Conservation (phyloP, 352 stramenopile genomes). For the Phytophthora uliginosa region DNA sequence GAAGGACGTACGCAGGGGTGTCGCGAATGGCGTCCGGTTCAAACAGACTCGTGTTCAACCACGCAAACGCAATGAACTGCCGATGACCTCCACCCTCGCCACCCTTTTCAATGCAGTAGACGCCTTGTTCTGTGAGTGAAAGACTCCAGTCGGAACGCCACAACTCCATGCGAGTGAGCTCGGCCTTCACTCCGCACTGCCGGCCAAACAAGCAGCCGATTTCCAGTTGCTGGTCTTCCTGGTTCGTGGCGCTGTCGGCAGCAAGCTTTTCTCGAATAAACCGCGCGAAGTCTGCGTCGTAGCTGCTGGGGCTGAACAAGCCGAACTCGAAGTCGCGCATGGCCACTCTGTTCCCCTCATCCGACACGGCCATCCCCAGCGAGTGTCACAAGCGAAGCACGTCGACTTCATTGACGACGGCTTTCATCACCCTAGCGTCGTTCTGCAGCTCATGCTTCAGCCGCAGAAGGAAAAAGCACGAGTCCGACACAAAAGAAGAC, state of each 20-base stretch:
- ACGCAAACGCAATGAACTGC: conserved; percentile 63
- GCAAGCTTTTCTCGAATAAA: conserved; percentile 59
- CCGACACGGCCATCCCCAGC: conserved; percentile 47
- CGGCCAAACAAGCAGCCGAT: conserved; percentile 68
- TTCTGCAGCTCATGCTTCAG: conserved; percentile 60
- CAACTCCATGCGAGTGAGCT: conserved; percentile 45
- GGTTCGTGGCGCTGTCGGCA: background rate
- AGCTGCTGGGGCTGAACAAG: conserved; percentile 49
- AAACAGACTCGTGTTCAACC: conserved; percentile 53
- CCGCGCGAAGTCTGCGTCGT: conserved; percentile 68
- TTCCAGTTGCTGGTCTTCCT: conserved; percentile 17
- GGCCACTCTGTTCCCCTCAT: conserved; percentile 19
- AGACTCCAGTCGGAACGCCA: conserved; percentile 48
- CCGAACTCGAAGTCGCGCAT: conserved; percentile 55
- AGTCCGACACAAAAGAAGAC: background rate
- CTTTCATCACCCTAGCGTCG: conserved; percentile 67
- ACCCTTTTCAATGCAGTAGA: conserved; percentile 51
- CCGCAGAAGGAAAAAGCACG: conserved; percentile 56
- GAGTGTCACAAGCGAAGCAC: conserved; percentile 65
- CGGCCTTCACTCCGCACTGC: conserved; percentile 52
- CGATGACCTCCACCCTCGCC: background rate
- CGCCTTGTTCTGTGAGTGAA: conserved; percentile 43
- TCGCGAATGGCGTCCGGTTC: conserved; percentile 47
- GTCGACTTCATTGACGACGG: conserved; percentile 70
- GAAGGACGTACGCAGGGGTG: conserved; percentile 67